Base-by-base conservation (phyloP, 2,329 filamentous ascomycete genomes). In the Bipolaris zeicola region DNA sequence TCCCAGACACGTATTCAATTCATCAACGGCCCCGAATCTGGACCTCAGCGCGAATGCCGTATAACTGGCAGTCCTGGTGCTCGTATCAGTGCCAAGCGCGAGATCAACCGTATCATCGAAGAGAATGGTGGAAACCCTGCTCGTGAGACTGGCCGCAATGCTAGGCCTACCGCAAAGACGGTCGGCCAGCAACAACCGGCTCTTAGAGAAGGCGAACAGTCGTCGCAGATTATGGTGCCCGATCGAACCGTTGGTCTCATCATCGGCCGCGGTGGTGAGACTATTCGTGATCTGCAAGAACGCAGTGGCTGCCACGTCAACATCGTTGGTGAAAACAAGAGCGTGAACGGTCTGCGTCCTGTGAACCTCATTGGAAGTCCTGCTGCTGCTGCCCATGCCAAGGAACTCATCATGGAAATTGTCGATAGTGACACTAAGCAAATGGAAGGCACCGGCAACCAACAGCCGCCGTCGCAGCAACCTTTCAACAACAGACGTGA, bases 271-370 rank as follows among this genome's bases (percentile, higher is more conserved):
- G 91, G 91, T 38, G 92, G 92, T 57, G 92, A 96, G 78, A 96
- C 92, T 1, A 96, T 96, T 69, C 88, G 92, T 70, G 92, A 96
- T 73, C 82, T 96, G 22, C 93, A 96, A 78, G 92, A 96, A 75
- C 85, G 91, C 60, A 95, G 90, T 68, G 91, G 90, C n/a, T 96
- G 92, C 75, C 93, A 96, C 76, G 92, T 96, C 75, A 96, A 96
- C 76, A 96, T 96, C 70, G 91, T 96, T 38, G 90, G 90, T 68
- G 92, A 96, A 78, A 91, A 91, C 65, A 96, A 96, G 82, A 96
- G 91, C 72, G 85, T 96, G 64, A 96, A 96, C 71, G 92, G 92
- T 42, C 82, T 96, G 60, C 87, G 92, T 48, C 92, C 93, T 26
- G 92, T 96, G 61, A 96, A 96, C 73, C 83, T 96, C 46, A 96